phyloP scores from a whole-genome alignment of 495 filamentous ascomycete genomes.

The Geoglossum glabrum region DNA sequence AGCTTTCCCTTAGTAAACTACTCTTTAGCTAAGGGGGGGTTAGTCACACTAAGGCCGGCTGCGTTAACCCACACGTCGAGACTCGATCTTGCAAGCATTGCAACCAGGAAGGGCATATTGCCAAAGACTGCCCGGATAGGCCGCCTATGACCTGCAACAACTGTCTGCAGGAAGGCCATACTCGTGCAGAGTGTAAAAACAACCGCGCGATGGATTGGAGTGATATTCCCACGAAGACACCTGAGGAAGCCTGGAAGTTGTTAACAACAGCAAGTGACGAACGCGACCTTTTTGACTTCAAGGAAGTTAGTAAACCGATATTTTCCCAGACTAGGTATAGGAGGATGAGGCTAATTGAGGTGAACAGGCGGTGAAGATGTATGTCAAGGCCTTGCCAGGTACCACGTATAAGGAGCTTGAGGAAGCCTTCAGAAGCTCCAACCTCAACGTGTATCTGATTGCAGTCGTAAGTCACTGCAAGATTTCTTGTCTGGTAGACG shows the following conservation, averaged over 20 bases:
- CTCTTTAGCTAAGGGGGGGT: not conserved
- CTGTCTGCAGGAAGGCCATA: conserved; percentile 56
- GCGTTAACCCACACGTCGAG: conserved; percentile 43
- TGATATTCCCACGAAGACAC: conserved; percentile 32
- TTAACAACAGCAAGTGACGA: conserved; percentile 41
- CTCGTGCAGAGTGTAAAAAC: conserved; percentile 40
- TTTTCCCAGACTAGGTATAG: not conserved
- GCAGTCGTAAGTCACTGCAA: conserved; percentile 19
- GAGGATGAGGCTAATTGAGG: conserved; percentile 10
- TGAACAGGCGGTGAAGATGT: conserved; percentile 38
- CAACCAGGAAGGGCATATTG: conserved; percentile 48
- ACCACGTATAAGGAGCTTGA: conserved; percentile 55
- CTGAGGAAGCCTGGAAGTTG: conserved; percentile 49
- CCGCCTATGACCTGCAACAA: conserved; percentile 48
- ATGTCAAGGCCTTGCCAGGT: conserved; percentile 49
- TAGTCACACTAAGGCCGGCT: conserved; percentile 46
- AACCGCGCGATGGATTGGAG: conserved; percentile 47
- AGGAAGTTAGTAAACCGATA: conserved; percentile 28
- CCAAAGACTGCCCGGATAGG: conserved; percentile 49
- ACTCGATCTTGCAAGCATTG: conserved; percentile 56
- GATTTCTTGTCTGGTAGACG: conserved; percentile 22
- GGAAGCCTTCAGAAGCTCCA: conserved; percentile 42
- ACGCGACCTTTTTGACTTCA: conserved; percentile 53
- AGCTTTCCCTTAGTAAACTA: not conserved
- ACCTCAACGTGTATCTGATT: conserved; percentile 49